These are phyloP conservation scores for Aspergillus pseudoviridinutans DNA, from an alignment of 2,329 filamentous ascomycete species.

Conservation along the genomic window DNA sequence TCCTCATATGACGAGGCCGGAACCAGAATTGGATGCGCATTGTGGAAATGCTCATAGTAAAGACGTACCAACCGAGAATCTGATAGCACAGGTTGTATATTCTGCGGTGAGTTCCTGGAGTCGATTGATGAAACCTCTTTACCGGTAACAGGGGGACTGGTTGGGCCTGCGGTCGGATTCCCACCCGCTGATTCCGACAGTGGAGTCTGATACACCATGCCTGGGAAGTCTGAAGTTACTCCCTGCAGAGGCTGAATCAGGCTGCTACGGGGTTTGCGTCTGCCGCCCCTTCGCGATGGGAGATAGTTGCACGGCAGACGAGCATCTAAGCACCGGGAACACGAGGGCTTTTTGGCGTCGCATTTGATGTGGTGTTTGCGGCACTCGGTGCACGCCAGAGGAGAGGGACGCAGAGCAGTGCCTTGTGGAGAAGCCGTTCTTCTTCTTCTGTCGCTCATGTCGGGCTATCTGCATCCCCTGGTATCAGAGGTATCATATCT, in stretches of 20 bases:
- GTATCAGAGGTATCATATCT: not conserved
- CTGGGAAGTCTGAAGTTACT: conserved; percentile 2
- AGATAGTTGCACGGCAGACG: conserved; percentile 64
- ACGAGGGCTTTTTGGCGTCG: conserved; percentile 61
- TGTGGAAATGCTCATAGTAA: conserved; percentile 52
- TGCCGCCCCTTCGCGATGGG: conserved; percentile 62
- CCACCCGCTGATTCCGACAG: not conserved
- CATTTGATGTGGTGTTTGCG: conserved; percentile 66
- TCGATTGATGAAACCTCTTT: conserved; percentile 14
- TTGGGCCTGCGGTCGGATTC: conserved; percentile 6
- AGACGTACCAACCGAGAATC: conserved; percentile 41
- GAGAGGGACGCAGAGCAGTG: conserved; percentile 21
- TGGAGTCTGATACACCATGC: not conserved
- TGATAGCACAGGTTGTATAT: conserved; percentile 10
- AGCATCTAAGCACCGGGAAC: conserved; percentile 59
- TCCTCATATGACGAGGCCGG: conserved; percentile 40
- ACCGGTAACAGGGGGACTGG: conserved; percentile 15
- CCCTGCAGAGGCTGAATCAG: conserved; percentile 2
- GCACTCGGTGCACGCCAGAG: conserved; percentile 44
- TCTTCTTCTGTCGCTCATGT: conserved; percentile 9
- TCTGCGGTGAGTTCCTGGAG: conserved; percentile 12
- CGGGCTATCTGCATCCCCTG: not conserved
- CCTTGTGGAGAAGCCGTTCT: conserved; percentile 9
- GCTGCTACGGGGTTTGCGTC: conserved; percentile 32
- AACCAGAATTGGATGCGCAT: conserved; percentile 52